Conservation (phyloP, 2,329 filamentous ascomycete genomes). For the Hymenoscyphus linearis region DNA sequence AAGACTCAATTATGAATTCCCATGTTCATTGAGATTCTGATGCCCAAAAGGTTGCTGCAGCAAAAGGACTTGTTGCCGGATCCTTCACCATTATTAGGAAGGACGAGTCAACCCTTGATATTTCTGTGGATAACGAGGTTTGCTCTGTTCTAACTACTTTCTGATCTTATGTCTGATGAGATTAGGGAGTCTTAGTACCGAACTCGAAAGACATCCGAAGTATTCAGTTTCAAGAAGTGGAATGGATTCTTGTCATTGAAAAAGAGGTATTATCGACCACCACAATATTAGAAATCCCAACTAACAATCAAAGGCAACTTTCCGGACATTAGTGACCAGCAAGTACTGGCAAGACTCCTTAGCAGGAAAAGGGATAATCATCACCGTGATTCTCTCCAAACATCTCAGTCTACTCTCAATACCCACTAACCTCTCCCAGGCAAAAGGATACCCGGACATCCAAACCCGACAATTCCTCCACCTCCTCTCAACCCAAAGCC, state of each 20-base stretch:
- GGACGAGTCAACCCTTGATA: conserved; percentile 40
- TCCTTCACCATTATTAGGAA: conserved; percentile 42
- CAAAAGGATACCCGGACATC: conserved; percentile 78
- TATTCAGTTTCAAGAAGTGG: conserved; percentile 44
- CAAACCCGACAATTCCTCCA: conserved; percentile 61
- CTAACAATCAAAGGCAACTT: conserved; percentile 57
- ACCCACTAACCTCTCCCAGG: conserved; percentile 43
- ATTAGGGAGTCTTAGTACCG: conserved; percentile 56
- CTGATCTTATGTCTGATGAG: conserved; percentile 27
- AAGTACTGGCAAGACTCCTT: conserved; percentile 47
- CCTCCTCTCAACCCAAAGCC: conserved; percentile 42
- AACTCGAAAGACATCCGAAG: conserved; percentile 42
- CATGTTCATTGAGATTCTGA: neutral
- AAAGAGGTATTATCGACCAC: conserved; percentile 56
- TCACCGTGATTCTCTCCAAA: conserved; percentile 50
- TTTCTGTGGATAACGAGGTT: conserved; percentile 36
- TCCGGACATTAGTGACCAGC: conserved; percentile 58
- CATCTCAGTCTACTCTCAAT: neutral
- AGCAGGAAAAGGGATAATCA: conserved; percentile 54
- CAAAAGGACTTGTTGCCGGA: conserved; percentile 67
- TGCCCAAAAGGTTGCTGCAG: conserved; percentile 57
- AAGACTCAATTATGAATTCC: neutral
- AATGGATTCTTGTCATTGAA: conserved; percentile 70
- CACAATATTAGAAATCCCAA: conserved; percentile 13
- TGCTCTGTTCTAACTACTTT: conserved; percentile 7